Evolutionary conservation across 192 early-diverging fungal genomes (phyloP).

Genomic region (Lunasporangiospora selenospora): DNA sequence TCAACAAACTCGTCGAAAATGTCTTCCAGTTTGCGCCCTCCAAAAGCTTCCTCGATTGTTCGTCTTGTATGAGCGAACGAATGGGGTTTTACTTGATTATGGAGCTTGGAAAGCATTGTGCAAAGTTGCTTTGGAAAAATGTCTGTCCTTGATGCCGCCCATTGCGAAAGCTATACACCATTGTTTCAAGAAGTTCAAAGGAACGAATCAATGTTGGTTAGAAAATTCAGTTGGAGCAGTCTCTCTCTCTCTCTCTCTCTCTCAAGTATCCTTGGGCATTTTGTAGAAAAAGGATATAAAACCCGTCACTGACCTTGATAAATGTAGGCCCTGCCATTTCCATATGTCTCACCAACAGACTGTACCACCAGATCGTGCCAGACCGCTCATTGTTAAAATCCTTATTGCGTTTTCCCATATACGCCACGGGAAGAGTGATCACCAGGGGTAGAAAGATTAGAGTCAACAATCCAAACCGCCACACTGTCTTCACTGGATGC

Average conservation of each 20-base stretch:
- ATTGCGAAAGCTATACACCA: slow-evolving; percentile 77
- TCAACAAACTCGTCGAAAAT: slow-evolving; percentile 83
- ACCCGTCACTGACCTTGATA: slow-evolving; percentile 74
- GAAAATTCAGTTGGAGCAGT: not conserved
- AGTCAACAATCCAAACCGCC: slow-evolving; percentile 66
- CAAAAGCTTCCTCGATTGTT: slow-evolving; percentile 72
- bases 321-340: slow-evolving; percentile 93
- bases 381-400: slow-evolving; percentile 58
- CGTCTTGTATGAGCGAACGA: slow-evolving; percentile 68
- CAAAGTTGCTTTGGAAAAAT: slow-evolving; percentile 83
- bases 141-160: slow-evolving; percentile 91
- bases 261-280: not conserved
- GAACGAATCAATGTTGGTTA: not conserved
- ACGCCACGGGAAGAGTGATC: slow-evolving; percentile 61
- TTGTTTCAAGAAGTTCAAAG: not conserved
- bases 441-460: slow-evolving; percentile 77
- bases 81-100: slow-evolving; percentile 83
- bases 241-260: not conserved
- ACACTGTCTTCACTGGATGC: slow-evolving; percentile 58
- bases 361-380: slow-evolving; percentile 87
- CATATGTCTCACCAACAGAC: slow-evolving; percentile 77
- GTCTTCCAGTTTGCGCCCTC: slow-evolving; percentile 66
- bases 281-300: not conserved
- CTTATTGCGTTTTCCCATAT: slow-evolving; percentile 56
- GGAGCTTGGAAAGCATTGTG: slow-evolving; percentile 75